Base-by-base conservation (phyloP, 768 basidiomycete genomes). In the Tylopilus sp. region DNA sequence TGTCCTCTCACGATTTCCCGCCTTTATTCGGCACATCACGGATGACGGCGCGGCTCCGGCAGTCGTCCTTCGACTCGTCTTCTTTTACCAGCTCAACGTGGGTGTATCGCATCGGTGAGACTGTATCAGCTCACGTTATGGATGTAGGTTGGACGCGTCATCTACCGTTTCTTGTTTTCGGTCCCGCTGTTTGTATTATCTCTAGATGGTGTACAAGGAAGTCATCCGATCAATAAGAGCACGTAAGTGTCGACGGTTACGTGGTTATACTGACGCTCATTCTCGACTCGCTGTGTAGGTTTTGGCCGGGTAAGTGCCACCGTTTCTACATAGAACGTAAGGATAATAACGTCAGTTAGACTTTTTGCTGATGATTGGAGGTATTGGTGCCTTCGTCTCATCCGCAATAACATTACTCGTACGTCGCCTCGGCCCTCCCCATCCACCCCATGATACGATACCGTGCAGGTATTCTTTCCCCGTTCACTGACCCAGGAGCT, bases 401-500 rank as follows among this genome's bases (percentile, higher is more conserved):
- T 89, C 89, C 24, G 82, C 83, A 17, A 87, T 92, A 22, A 92
- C 90, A 4, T 76, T 92, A 29, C 75, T 92, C 29, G 89, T 89
- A 62, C 63, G 83, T 69, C 44, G 16, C 44, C 19, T 24, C 22
- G 25, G n/a, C 36, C 22, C 40, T 44, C 28, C 26, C 17, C 30
- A 7, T 31, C 26, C n/a, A 41, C 31, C 21, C 19, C 40, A 21
- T 26, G 5, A 36, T 22, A 41, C 43, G 41, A 33, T 46, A 8
- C 38, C 33, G 28, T 26, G 7, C 31, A 88, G 86, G 79, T 89
- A 38, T 89, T 89, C 72, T 89, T 89, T 73, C 88, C 88, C 31
- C 86, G 86, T 41, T 87, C 87, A 3, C 75, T 87, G 50, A 78
- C 79, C 4, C 74, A 73, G 25, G 86, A 88, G 68, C 72, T 78